Percentiles rank a stretch among this genome's conserved stretches.
These are phyloP conservation scores for Ophiocordyceps camponoti-floridani DNA, from an alignment of 2,329 filamentous ascomycete species.

Conservation along the genomic window DNA sequence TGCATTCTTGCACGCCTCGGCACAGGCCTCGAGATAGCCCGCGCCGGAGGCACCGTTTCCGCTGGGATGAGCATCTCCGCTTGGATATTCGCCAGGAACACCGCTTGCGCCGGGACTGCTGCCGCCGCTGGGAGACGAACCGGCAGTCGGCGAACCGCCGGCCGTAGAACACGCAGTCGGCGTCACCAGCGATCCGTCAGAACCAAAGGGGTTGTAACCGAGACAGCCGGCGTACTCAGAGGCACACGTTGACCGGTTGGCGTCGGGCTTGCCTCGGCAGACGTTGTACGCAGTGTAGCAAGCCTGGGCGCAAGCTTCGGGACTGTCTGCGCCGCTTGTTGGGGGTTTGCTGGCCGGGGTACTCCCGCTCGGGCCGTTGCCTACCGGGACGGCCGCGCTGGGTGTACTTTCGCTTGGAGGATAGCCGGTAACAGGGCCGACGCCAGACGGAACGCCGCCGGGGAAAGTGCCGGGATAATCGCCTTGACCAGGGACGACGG, in stretches of 20 bases:
- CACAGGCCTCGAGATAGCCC: constrained; percentile 3
- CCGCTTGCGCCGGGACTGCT: no score
- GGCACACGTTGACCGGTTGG: constrained; percentile 8
- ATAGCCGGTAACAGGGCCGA: no score
- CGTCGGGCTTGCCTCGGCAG: constrained; percentile 5
- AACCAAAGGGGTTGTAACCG: not conserved
- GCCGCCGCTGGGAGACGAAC: not conserved
- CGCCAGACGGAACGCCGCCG: no score
- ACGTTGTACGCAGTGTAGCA: constrained; percentile 4
- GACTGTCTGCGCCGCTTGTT: not conserved
- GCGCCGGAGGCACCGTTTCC: not conserved
- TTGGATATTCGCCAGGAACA: no score
- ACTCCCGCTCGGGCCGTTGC: no score
- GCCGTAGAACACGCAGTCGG: not conserved
- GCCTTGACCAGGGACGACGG: no score
- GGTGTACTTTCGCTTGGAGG: no score
- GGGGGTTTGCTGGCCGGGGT: no score
- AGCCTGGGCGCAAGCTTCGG: constrained; percentile 4
- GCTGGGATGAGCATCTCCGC: no score
- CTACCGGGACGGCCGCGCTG: not conserved
- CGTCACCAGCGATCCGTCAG: not conserved
- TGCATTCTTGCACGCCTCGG: constrained; percentile 4
- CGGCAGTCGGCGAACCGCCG: not conserved
- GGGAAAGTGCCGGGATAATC: no score
- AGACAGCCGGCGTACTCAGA: constrained; percentile 5